Evolutionary conservation across 495 filamentous ascomycete species (phyloP), one percentile per base, ranked within the genome.

Genomic region (Tuber aestivum): DNA sequence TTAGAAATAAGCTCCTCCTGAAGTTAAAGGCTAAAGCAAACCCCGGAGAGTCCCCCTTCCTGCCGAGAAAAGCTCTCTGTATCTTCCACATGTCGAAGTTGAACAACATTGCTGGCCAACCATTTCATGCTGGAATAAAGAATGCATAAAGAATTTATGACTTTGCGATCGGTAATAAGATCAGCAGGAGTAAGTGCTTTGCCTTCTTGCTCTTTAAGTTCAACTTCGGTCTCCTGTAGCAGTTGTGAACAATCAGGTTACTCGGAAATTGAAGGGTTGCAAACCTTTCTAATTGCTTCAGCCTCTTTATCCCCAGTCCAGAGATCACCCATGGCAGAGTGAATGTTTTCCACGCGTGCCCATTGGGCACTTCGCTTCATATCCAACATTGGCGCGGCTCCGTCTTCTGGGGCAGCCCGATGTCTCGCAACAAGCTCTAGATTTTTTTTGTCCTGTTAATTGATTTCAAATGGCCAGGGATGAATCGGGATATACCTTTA

Each of bases 111-210:
- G 79, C 89, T 91, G 73, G 92, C 90, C 38, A 99, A 90, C 95
- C 95, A 99, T 88, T 95, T 92, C 94, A 97, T 97, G 87, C 95
- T 97, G 75, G 92, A 97, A 82, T 95, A 94, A 35, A 99, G 87
- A 70, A 97, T 88, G 77, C 93, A 97, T 45, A 98, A 85, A 18
- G 92, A 89, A 70, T 90, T 87, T 42, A 97, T 91, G 2, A 90
- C 91, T 81, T 97, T 95, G 32, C 92, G 89, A 80, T 99, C 96
- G 5, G 90, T 90, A 79, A 99, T 94, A 56, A 99, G 27, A 91
- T 91, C 73, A 87, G 87, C 48, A 86, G 84, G 48, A 95, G 87
- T 14, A 95, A 89, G 61, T 91, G 83, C 23, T 85, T 87, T 32
- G 88, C 91, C 87, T 94, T 94, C 86, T 92, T 87, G 84, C 70